These are phyloP conservation scores for Zanthoxylum bungeanum DNA, from an alignment of 345 rosid species.

Conservation along the genomic window DNA sequence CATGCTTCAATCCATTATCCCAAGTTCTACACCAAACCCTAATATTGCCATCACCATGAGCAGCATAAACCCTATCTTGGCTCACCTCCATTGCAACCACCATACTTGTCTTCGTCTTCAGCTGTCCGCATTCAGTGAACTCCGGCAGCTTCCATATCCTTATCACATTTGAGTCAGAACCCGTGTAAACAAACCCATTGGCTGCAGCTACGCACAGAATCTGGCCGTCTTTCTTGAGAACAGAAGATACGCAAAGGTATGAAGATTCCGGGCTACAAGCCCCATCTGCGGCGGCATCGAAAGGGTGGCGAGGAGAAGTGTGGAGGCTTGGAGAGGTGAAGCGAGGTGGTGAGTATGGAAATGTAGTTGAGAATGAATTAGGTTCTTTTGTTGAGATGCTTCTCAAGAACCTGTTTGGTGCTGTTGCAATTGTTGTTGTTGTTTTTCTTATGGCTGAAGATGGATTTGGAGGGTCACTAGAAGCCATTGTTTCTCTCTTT, in stretches of 20 bases:
- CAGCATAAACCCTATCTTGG: conserved; percentile 40
- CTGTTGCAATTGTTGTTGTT: not conserved
- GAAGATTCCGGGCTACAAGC: conserved; percentile 11
- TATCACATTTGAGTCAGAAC: conserved; percentile 39
- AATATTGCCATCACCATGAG: conserved; percentile 45
- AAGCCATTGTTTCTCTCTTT: not conserved
- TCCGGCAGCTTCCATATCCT: conserved; percentile 51
- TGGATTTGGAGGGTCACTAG: conserved; percentile 29
- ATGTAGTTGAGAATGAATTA: conserved; percentile 29
- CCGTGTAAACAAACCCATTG: conserved; percentile 39
- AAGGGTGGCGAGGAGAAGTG: conserved; percentile 23
- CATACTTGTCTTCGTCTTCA: conserved; percentile 36
- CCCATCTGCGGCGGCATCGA: conserved; percentile 3
- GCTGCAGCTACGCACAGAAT: conserved; percentile 36
- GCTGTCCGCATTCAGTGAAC: conserved; percentile 42
- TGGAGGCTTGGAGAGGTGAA: conserved; percentile 25
- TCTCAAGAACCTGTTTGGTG: conserved; percentile 14
- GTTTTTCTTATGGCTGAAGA: conserved; percentile 37
- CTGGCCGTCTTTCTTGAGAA: conserved; percentile 51
- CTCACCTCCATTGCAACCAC: conserved; percentile 41
- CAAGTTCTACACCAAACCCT: conserved; percentile 49
- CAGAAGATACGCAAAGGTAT: conserved; percentile 41
- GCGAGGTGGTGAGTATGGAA: conserved; percentile 29
- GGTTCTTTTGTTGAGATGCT: conserved; percentile 41
- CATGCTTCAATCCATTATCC: conserved; percentile 42